These are phyloP conservation scores for Backusella luteola DNA, from an alignment of 192 early-diverging fungal genomes.

Conservation along the genomic window DNA sequence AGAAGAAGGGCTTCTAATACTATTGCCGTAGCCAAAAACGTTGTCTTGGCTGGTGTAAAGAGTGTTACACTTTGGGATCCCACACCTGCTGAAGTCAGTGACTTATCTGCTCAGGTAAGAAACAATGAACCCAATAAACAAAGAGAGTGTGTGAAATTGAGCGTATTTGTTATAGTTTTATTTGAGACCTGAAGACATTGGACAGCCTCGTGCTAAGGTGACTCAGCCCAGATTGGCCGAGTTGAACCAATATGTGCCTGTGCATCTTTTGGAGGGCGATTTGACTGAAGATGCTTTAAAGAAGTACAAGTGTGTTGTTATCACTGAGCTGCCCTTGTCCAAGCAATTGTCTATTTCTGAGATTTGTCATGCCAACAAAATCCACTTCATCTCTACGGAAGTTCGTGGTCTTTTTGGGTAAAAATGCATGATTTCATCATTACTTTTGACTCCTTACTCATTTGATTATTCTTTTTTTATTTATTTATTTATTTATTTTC, in stretches of 20 bases:
- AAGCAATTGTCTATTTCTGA: conserved; percentile 86
- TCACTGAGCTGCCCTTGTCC: conserved; percentile 76
- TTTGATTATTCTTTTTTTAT: background rate
- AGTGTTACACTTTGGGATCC: conserved; percentile 95
- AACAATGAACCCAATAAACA: background rate
- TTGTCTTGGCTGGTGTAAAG: conserved; percentile 98
- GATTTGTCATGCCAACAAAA: conserved; percentile 66
- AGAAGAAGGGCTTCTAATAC: background rate
- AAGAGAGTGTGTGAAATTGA: background rate
- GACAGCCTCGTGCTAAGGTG: conserved; percentile 78
- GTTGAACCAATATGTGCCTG: conserved; percentile 97
- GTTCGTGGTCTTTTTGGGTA: conserved; percentile 90
- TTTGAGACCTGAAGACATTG: conserved; percentile 78
- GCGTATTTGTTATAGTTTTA: conserved; percentile 72
- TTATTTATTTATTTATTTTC: no score
- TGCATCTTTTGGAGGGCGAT: conserved; percentile 76
- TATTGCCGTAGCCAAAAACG: conserved; percentile 82
- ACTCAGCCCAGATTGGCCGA: conserved; percentile 84
- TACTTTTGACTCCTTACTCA: background rate
- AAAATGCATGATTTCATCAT: background rate
- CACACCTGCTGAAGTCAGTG: conserved; percentile 65
- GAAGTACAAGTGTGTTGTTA: conserved; percentile 74
- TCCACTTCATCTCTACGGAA: conserved; percentile 89
- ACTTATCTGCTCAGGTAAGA: conserved; percentile 86
- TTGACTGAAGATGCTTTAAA: conserved; percentile 59